Evolutionary conservation across 345 rosid genomes (phyloP).

Genomic region (Camelina sativa): DNA sequence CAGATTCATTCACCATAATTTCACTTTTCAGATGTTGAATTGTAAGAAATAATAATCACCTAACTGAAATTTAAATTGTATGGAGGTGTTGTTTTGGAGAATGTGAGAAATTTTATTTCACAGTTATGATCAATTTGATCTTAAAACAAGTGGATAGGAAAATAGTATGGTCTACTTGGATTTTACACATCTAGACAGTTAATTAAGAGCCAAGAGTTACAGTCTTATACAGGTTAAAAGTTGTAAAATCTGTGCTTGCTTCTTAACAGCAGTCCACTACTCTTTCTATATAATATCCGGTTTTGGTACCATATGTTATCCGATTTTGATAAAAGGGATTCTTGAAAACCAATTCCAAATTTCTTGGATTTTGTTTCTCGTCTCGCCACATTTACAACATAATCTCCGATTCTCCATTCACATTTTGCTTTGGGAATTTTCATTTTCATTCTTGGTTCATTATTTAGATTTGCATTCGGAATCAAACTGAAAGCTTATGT

Average conservation of each 20-base stretch:
- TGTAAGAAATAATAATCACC: too few species aligned
- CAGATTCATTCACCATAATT: too few species aligned
- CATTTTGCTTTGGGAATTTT: neutral
- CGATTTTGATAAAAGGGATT: neutral
- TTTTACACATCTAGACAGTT: neutral
- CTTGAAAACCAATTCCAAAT: neutral
- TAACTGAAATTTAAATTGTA: neutral
- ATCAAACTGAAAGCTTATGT: too few species aligned
- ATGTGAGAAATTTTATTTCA: neutral
- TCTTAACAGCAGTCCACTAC: too few species aligned
- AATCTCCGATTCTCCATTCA: neutral
- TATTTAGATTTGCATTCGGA: neutral
- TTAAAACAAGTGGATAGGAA: neutral
- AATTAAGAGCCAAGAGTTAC: neutral
- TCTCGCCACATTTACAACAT: neutral
- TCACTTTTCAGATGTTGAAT: too few species aligned
- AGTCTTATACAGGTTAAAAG: neutral
- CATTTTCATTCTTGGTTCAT: neutral
- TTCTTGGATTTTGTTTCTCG: neutral
- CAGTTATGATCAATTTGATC: neutral
- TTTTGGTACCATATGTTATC: neutral
- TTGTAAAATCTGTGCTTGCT: neutral
- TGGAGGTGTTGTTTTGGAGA: neutral
- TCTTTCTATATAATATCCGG: neutral
- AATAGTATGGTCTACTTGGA: neutral